Base-by-base conservation (phyloP, 2,329 filamentous ascomycete genomes). In the Cladophialophora yegresii region DNA sequence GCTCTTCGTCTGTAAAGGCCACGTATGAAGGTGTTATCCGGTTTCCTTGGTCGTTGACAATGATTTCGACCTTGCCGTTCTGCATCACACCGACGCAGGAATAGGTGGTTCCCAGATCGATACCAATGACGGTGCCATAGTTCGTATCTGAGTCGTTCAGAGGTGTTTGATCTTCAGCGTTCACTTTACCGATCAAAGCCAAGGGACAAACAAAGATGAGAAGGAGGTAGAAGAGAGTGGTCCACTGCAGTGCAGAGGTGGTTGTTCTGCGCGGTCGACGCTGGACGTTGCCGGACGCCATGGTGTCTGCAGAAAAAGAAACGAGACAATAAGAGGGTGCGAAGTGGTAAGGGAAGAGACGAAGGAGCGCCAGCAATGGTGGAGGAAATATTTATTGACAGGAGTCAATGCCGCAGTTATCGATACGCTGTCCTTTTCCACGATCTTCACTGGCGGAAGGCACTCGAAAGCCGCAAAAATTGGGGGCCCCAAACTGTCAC, bases 31-130 rank as follows among this genome's bases (percentile, higher is more conserved):
- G 92, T 73, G 92, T 96, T 73, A 96, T 96, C 83, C 92, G 90
- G 87, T 96, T 92, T 84, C 92, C 92, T 84, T 96, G 92, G 81
- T 96, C 92, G 84, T 96, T 96, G 81, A 91, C 91, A 73, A 96
- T 85, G 82, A 96, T 96, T 77, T 96, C 92, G 73, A 96, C 92
- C 81, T 93, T 95, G 78, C 92, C 92, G 78, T 92, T 90, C 78
- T 93, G 89, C 92, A 96, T 96, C 78, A 96, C 91, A 89, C 91
- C 92, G 74, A 96, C 92, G 81, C 92, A 96, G 75, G 84, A 86
- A 78, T 87, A 87, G 71, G 92, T 96, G 58, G 92, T 96, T 81
- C 92, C 92, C 77, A 96, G 81, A 88, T 96, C 92, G 81, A 96
- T 96, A 87, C 92, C 92, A 75, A 96, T 93, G 73, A 96, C 92